These are phyloP conservation scores for Davidsoniella neocaledoniae DNA, from an alignment of 2,329 filamentous ascomycete genomes.

Conservation along the genomic window DNA sequence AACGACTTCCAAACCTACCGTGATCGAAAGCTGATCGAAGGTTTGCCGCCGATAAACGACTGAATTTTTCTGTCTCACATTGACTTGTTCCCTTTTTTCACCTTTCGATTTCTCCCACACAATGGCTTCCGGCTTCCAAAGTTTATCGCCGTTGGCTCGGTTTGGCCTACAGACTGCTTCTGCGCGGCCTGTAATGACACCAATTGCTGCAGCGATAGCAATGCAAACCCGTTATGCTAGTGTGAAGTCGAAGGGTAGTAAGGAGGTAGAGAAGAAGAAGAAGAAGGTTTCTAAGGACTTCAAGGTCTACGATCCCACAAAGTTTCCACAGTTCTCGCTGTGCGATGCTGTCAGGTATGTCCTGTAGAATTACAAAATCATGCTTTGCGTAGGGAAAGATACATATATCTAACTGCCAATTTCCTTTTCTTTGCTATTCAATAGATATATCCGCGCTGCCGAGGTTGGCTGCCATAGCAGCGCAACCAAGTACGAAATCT, in stretches of 20 bases:
- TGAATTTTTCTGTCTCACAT: too few species aligned
- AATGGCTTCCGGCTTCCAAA: conserved; percentile 4
- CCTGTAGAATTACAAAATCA: not conserved
- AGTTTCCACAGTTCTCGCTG: conserved; percentile 54
- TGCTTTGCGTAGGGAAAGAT: too few species aligned
- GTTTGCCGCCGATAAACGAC: too few species aligned
- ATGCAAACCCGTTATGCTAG: conserved; percentile 13
- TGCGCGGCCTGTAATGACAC: not conserved
- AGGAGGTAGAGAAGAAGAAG: conserved; percentile 29
- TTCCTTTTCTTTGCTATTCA: not conserved
- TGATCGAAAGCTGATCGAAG: too few species aligned
- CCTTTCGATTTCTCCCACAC: not conserved
- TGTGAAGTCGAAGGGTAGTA: conserved; percentile 11
- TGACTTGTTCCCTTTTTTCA: too few species aligned
- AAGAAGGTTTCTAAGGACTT: conserved; percentile 47
- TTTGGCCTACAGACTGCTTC: conserved; percentile 3
- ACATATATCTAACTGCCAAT: conserved; percentile 7
- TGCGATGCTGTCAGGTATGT: conserved; percentile 81
- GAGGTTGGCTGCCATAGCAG: conserved; percentile 71
- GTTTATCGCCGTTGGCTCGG: conserved; percentile 1
- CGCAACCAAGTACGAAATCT: conserved; percentile 72
- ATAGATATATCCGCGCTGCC: conserved; percentile 51
- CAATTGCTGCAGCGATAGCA: not conserved
- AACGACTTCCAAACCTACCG: too few species aligned
- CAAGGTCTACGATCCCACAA: conserved; percentile 48